Base-by-base conservation (phyloP, 2,329 filamentous ascomycete species). In the Xylaria sp. region DNA sequence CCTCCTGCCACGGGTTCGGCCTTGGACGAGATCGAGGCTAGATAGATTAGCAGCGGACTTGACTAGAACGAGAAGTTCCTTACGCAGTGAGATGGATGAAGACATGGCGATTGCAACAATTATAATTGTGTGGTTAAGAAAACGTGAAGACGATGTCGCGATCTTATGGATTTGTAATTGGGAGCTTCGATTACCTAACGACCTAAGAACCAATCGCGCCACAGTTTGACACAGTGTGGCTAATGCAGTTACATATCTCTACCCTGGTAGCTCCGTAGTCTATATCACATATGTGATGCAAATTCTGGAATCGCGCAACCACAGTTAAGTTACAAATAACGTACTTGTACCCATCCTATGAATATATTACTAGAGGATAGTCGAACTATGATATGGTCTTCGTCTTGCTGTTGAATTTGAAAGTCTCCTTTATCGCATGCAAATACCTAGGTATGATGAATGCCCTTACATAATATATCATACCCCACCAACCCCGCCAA, bases 401-500 rank as follows among this genome's bases (percentile, higher is more conserved):
- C n/a, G n/a, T n/a, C n/a, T n/a, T n/a, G n/a, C n/a, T n/a, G n/a
- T n/a, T n/a, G n/a, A n/a, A n/a, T n/a, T n/a, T n/a, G n/a, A n/a
- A n/a, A n/a, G n/a, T n/a, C n/a, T 39, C 36, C 4, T 39, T 39
- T 63, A 57, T 63, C 41, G 52, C 43, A 63, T 57, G n/a, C 39
- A 18, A 25, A 12, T 32, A n/a, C 12, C 15, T 15, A 3, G 20
- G 9, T 41, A 57, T 41, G n/a, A n/a, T n/a, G n/a, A n/a, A 10
- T 41, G 30, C 28, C 28, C 10, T 30, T 39, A 57, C 23, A 79
- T 57, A 70, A 70, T 0, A 69, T 68, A 32, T 68, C 77, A 15
- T 75, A 76, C 76, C 76, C 76, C 76, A 72, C 76, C 76, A 78
- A 78, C 76, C 76, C 76, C 76, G 70, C 75, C 73, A 76, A 76